Base-by-base conservation (phyloP, 1,284 basidiomycete genomes). In the Puccinia novopanici region DNA sequence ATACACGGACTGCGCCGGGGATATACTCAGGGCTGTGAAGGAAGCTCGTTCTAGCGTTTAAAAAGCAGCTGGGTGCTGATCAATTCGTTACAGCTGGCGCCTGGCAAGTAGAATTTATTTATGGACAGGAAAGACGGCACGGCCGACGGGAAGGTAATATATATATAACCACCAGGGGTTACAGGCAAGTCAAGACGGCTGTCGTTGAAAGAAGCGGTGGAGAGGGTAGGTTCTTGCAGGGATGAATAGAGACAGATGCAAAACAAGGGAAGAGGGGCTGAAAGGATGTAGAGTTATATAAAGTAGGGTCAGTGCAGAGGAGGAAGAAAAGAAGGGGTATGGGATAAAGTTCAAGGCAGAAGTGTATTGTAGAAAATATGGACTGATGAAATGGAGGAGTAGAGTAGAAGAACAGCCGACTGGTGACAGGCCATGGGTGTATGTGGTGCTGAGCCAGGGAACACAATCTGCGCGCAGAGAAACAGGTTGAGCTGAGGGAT, bases 401-500 rank as follows among this genome's bases (percentile, higher is more conserved):
- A 45, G 50, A 12, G 45, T 45, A 40, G 27, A 73, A 40, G 52
- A 54, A 34, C 6, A 73, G 59, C 59, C 30, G 24, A 30, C 8
- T 15, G 10, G 10, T 8, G 45, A 40, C 19, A 40, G n/a, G 52
- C 52, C 37, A 73, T 27, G 34, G 30, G 24, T 15, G n/a, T 59
- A 9, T 22, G 9, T 55, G 22, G 45, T 3, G 52, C 22, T 37
- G 13, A 15, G 50, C 70, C 70, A 72, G 70, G 70, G 70, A 72
- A 72, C 4, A 34, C 4, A 3, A 30, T 72, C 37, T 54, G 6
- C 22, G 6, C 22, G 8, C 8, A 27, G 37, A 34, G 54, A 59
- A 57, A 40, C 48, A 37, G 54, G 54, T 73, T 57, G 71, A 27
- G n/a, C 54, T 73, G 71, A 24, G 71, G 27, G 54, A 73, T 73